A percentile compares a stretch with the other conserved stretches of the same genome.
Evolutionary conservation across 257 asterid species (phyloP).

Genomic region (Solanum bulbocastanum): DNA sequence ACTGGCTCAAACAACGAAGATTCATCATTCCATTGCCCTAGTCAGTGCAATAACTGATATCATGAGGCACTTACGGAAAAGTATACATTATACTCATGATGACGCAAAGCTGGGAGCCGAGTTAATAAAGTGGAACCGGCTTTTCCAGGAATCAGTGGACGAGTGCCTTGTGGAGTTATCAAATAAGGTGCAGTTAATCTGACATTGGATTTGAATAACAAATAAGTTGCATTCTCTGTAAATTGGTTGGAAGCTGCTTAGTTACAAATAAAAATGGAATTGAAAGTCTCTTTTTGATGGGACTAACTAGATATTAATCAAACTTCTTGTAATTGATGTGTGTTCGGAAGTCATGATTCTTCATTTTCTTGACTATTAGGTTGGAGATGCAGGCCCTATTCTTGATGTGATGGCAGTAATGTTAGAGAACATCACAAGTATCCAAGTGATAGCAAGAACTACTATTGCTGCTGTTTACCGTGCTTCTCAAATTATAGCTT

Average conservation of each 20-base stretch:
- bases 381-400: slow-evolving; percentile 87
- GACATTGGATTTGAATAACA: not conserved
- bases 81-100: slow-evolving; percentile 76
- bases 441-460: slow-evolving; percentile 73
- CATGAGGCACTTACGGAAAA: slow-evolving; percentile 89
- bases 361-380: slow-evolving; percentile 35
- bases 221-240: not conserved
- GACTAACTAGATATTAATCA: not conserved
- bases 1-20: slow-evolving; percentile 64
- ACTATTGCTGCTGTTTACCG: slow-evolving; percentile 69
- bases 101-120: slow-evolving; percentile 71
- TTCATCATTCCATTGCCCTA: slow-evolving; percentile 64
- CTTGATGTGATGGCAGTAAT: slow-evolving; percentile 84
- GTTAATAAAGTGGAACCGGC: slow-evolving; percentile 58
- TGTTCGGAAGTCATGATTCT: not conserved
- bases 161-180: slow-evolving; percentile 78
- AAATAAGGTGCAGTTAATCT: slow-evolving; percentile 39
- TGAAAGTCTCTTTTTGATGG: not conserved
- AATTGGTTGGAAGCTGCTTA: not conserved
- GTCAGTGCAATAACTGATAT: slow-evolving; percentile 81
- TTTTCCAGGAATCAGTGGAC: slow-evolving; percentile 69
- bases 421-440: slow-evolving; percentile 82
- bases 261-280: not conserved
- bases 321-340: not conserved
- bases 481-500: slow-evolving; percentile 76